Evolutionary conservation across 352 stramenopile species (phyloP), one percentile per base, ranked within the genome.

Genomic region (Globisporangium yorkense): DNA sequence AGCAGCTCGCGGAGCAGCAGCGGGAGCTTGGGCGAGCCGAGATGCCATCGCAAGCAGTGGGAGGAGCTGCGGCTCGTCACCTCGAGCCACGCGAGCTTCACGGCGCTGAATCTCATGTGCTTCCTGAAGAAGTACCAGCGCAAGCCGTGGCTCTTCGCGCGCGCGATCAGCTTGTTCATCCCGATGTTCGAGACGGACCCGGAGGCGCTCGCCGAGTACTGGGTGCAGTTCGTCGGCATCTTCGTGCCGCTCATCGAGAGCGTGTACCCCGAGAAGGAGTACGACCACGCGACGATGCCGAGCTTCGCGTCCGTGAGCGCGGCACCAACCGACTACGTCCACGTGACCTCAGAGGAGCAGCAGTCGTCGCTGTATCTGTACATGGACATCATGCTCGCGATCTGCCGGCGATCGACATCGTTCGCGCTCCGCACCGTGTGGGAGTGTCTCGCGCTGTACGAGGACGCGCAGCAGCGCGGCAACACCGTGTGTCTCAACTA

Each of bases 391-490:
- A 60, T 66, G 18, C 51, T 72, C 29, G 68, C 65, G 37, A 63
- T 73, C 37, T 76, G 68, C 41, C 68, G 68, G 0, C 65, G 68
- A 2, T 68, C 57, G n/a, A 59, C 62, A 5, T 21, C 52, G 3
- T 71, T 76, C 18, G 63, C 68, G 33, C 54, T 76, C 46, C 62
- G 65, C n/a, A 76, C 68, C 0, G 54, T 69, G n/a, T 76, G 68
- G 68, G 68, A 73, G 50, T 71, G 61, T 43, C 50, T 73, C 33
- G 68, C 68, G 16, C 45, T 72, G 18, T 65, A 55, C 37, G 65
- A 73, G 27, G 68, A 76, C 33, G 65, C 65, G n/a, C 57, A 61
- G 1, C 27, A 47, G 13, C 24, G 54, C 13, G 56, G 43, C 39
- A 55, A 66, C 39, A 21, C 45, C 8, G 49, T 73, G 21, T 69